Evolutionary conservation across 345 rosid genomes (phyloP), one percentile per base, ranked within the genome.

Genomic region (Hirschfeldia incana): DNA sequence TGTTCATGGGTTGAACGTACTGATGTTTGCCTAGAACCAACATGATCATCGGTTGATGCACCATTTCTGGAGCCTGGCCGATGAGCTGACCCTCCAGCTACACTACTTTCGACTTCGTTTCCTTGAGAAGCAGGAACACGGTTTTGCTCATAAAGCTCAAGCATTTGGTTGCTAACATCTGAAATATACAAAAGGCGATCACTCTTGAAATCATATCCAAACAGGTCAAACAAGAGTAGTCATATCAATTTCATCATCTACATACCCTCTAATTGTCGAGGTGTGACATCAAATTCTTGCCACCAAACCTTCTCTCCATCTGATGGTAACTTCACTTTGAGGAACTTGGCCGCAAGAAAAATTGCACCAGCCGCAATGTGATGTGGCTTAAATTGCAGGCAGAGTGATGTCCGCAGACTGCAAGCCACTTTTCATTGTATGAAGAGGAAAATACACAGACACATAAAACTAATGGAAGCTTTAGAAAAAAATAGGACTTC

Each of bases 321-420:
- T 30, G 97, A 91, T 57, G 99, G 98, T 67, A 95, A 96, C 90
- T 93, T 95, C 85, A 95, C 98, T 89, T 90, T 91, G 65, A 95
- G 97, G 85, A 95, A 95, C 88, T 95, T 95, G 55, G 97, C 97
- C 80, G 99, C 99, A 70, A 95, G 98, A 82, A 95, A 95, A 80
- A 95, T 93, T 80, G 57, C 57, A 51, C 57, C 99, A 62, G 99
- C 99, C n/a, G 99, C 98, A 87, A 95, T 95, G 85, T 93, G 98
- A 82, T 91, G 98, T 75, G 99, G 98, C 89, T 87, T 90, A 93
- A 95, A 93, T 87, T 95, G 99, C 93, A 95, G 86, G 91, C 98
- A 93, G 84, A 95, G 99, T 65, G 98, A 93, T 53, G 99, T 95
- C 86, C 98, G 89, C 89, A 95, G 94, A 87, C 98, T 95, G 97